Evolutionary conservation across 805 yeast species (phyloP).

Genomic region (Lachancea fermentati): DNA sequence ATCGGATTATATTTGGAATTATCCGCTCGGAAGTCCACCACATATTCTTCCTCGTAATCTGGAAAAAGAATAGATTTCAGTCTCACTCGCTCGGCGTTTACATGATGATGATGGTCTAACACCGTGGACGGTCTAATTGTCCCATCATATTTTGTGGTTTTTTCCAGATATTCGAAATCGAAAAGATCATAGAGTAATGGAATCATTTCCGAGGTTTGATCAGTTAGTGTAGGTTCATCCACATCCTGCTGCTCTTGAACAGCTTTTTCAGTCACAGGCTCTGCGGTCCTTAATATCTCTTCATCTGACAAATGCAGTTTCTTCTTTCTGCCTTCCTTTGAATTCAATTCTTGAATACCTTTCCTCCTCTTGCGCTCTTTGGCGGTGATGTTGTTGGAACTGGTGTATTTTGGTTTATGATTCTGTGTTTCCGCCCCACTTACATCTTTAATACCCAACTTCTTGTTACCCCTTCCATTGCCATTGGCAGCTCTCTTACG

Average conservation of each 20-base stretch:
- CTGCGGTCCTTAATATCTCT: no score
- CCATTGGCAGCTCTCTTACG: no score
- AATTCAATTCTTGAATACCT: not conserved
- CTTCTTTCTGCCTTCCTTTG: not conserved
- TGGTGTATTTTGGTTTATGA: no score
- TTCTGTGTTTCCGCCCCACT: no score
- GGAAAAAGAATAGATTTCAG: slow-evolving; percentile 20
- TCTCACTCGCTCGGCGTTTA: slow-evolving; percentile 9
- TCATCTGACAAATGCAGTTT: no score
- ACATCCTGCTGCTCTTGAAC: no score
- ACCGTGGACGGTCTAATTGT: slow-evolving; percentile 12
- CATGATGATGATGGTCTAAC: slow-evolving; percentile 2
- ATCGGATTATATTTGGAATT: slow-evolving; percentile 25
- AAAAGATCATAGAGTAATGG: slow-evolving; percentile 10
- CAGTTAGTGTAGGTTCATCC: no score
- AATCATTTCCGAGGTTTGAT: not conserved
- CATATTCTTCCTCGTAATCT: slow-evolving; percentile 23
- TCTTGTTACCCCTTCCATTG: no score
- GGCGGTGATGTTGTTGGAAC: not conserved
- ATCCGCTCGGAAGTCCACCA: slow-evolving; percentile 17
- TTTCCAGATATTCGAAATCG: slow-evolving; percentile 14
- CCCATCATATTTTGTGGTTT: slow-evolving; percentile 5
- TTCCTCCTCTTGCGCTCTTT: not conserved
- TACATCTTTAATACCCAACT: no score
- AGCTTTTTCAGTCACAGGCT: no score